Base-by-base conservation (phyloP, 768 basidiomycete genomes). In the Rhizopogon vinicolor region DNA sequence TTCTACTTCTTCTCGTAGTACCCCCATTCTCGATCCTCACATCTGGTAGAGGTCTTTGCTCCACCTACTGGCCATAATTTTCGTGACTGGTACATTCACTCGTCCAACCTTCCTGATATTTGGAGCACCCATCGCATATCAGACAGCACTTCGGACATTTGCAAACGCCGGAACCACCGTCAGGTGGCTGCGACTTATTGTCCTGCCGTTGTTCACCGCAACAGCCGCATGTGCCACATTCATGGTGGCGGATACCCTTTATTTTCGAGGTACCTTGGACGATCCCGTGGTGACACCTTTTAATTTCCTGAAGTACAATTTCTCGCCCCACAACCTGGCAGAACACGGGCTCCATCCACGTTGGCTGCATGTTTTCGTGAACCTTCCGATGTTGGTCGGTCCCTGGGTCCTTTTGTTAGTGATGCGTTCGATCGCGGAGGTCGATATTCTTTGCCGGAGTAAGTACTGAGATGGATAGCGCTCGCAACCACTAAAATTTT, bases 311-410 rank as follows among this genome's bases (percentile, higher is more conserved):
- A 63, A 59, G 39, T 75, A 75, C 55, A 75, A 74, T 56, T 51
- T 74, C n/a, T 65, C 67, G 3, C 52, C 67, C 9, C 58, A 64
- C 14, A 75, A 76, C 60, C 68, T 74, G 35, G 70, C 70, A 0
- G 67, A 65, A 28, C 74, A 76, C 46, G 75, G 74, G 8, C 52
- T 75, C 14, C 75, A 76, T 59, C 75, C 75, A 1, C 64, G 64
- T 19, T 75, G 74, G 74, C 63, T 76, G 5, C 74, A 75, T 54
- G 46, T 70, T 33, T 63, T 66, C 19, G 69, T 76, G 31, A 76
- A 76, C 57, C 54, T 76, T 9, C 74, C 75, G 16, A 68, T 76
- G 66, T 55, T 76, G 13, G 60, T 75, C 3, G 71, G 74, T 16
- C 74, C 74, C 4, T 53, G 68, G 12, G n/a, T 73, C n/a, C 50